phyloP scores from a whole-genome alignment of 106 monocot species.

The Gastrodia elata region DNA sequence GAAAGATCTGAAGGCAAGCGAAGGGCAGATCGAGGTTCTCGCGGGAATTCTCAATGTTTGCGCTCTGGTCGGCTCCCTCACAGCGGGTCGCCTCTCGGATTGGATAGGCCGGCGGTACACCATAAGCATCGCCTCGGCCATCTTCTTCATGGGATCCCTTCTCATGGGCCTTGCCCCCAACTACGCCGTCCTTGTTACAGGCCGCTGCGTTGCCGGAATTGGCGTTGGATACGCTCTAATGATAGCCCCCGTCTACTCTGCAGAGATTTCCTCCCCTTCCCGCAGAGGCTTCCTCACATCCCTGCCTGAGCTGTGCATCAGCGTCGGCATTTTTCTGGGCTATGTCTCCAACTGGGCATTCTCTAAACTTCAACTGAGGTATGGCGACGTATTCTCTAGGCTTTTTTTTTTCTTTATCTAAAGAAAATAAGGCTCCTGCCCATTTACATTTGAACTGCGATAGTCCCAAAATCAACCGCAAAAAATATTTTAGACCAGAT shows the following conservation, averaged over 20 bases:
- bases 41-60: conserved; percentile 30
- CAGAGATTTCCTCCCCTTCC: conserved; percentile 27
- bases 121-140: conserved; percentile 23
- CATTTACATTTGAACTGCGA: too few species aligned
- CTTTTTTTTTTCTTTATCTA: too few species aligned
- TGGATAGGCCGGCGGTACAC: conserved; percentile 37
- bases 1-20: conserved; percentile 26
- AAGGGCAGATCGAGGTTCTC: conserved; percentile 26
- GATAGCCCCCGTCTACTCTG: conserved; percentile 24
- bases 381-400: too few species aligned
- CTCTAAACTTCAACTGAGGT: too few species aligned
- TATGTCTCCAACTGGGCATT: conserved; percentile 35
- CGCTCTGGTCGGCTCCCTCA: conserved; percentile 27
- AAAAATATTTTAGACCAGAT: too few species aligned
- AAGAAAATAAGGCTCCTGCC: too few species aligned
- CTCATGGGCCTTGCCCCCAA: conserved; percentile 31
- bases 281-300: conserved; percentile 26
- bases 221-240: conserved; percentile 14
- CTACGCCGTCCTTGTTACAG: conserved; percentile 31
- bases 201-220: conserved; percentile 39
- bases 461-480: too few species aligned
- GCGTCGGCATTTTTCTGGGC: conserved; percentile 27
- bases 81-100: conserved; percentile 35
- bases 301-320: conserved; percentile 34
- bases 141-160: conserved; percentile 35